Base-by-base conservation (phyloP, 192 early-diverging fungal genomes). In the Cetraspora pellucida region DNA sequence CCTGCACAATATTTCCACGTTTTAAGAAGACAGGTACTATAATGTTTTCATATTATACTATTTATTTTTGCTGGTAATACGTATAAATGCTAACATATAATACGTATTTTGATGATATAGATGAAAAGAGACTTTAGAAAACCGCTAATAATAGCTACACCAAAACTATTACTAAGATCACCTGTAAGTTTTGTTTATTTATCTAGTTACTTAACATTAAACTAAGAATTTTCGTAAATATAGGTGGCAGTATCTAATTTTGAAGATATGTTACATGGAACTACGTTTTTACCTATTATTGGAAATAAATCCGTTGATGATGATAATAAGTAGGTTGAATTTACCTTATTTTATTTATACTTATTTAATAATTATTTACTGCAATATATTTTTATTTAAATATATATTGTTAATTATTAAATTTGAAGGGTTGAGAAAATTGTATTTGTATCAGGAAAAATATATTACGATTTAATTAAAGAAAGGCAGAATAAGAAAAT, bases 1-100 rank as follows among this genome's bases (percentile, higher is more conserved):
- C 97, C 97, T 0, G 95, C 95, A 2, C 96, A 98, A 80, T 95
- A 95, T 81, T 98, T 97, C 88, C 97, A 98, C 81, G 84, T 95
- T 49, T 83, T 98, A n/a, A 89, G 97, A 47, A 90, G 97, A 50
- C 97, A 98, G 81, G 87, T 91, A 81, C 74, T 47, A 2, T 43
- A n/a, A n/a, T n/a, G n/a, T n/a, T n/a, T n/a, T n/a, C n/a, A 59
- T 10, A 7, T 74, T 9, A 21, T 14, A 1, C 1, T 13, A 61
- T 8, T 28, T 7, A 7, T n/a, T 13, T 14, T 44, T 77, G 10
- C 19, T 28, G 10, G 14, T 17, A 64, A 43, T 19, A 69, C 21
- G 7, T 27, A 45, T 21, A 25, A 19, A 31, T 25, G 10, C 45
- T 59, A 14, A 49, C 0, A 60, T 11, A 37, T 44, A 7, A 27